Evolutionary conservation across 768 basidiomycete species (phyloP), one percentile per base, ranked within the genome.

Genomic region (Chalciporus pseudorubinellus): DNA sequence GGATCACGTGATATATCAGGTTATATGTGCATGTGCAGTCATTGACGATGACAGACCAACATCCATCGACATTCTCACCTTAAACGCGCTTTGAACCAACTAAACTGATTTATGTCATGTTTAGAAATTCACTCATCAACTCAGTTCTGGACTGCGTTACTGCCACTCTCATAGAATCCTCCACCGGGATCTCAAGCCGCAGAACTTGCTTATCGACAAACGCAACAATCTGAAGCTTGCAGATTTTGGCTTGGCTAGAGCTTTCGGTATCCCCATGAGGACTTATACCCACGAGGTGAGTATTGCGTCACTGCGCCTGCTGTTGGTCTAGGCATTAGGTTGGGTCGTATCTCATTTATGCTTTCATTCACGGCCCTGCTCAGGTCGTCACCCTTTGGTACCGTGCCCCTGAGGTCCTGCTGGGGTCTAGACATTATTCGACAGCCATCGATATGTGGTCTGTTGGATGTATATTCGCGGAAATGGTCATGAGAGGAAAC

Each of bases 361-460:
- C 10, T 18, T 39, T 69, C 44, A 52, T 55, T 50, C 26, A 47
- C 50, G 41, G 26, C 46, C 36, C 34, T 44, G 22, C 11, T 4
- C 66, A 99, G 97, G 97, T 99, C 43, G 97, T 99, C 19, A 99
- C 97, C 10, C 79, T 99, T 34, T 99, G 97, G 97, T 99, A 99
- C 68, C 92, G 97, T 44, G 92, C 95, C 5, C 97, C 97, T 3
- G 97, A 99, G 69, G 95, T 99, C 44, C 77, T 99, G 18, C 85
- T 99, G 2, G 95, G 95, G 26, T 89, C 92, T 5, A 85, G 95
- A 39, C 94, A 98, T 69, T 99, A 99, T 72, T 87, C 92, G 14
- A 99, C 97, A 2, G 92, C 93, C 3, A 90, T 99, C 63, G 97
- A 99, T 73, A 97, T 98, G 92, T 99, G 97, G 97, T 95, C 92